These are phyloP conservation scores for Adansonia rubrostipa DNA, from an alignment of 441 rosid genomes.

Conservation along the genomic window DNA sequence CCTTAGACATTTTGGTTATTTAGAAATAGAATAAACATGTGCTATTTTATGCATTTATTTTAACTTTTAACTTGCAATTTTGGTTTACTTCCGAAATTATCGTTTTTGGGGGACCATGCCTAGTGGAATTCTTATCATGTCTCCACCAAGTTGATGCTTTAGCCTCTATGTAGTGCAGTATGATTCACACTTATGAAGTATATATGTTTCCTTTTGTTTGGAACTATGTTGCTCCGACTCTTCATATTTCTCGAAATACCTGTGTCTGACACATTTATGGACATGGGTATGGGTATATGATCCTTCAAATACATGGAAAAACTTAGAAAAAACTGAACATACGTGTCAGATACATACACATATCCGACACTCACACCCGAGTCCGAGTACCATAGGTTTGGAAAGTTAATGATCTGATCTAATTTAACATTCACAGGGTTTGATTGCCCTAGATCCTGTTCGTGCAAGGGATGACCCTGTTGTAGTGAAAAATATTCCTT, in stretches of 20 bases:
- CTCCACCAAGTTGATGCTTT: background rate
- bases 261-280: too few relatives aligned
- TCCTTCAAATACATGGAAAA: too few relatives aligned
- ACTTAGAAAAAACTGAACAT: too few relatives aligned
- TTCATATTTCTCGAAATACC: too few relatives aligned
- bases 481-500: conserved; percentile 78
- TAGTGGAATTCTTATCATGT: background rate
- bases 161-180: background rate
- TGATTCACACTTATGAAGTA: background rate
- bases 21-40: background rate
- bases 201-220: too few relatives aligned
- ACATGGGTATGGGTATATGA: too few relatives aligned
- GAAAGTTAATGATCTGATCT: conserved; percentile 2
- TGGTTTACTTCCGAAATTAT: background rate
- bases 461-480: conserved; percentile 85
- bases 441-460: conserved; percentile 77
- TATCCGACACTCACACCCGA: too few relatives aligned
- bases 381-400: background rate
- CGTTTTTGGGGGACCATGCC: background rate
- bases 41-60: background rate
- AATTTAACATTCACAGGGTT: conserved; percentile 54
- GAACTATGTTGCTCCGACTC: too few relatives aligned
- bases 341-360: too few relatives aligned
- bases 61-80: background rate
- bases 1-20: background rate